Conservation (phyloP, 495 filamentous ascomycete species). For the Hyphodiscus hymeniophilus region DNA sequence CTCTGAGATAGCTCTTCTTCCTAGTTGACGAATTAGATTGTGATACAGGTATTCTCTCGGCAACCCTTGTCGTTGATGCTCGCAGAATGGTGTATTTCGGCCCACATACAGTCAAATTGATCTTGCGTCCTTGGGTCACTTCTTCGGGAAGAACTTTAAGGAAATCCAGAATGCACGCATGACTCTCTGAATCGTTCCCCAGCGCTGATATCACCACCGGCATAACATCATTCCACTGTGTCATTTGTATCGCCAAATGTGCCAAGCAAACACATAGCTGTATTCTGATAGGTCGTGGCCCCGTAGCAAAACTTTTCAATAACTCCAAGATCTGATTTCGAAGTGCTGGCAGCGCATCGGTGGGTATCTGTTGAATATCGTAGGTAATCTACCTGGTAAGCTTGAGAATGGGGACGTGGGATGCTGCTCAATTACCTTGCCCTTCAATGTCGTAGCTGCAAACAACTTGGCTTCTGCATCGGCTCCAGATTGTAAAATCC, state of each 20-base stretch:
- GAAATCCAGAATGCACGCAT: slow-evolving; percentile 87
- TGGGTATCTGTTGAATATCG: slow-evolving; percentile 77
- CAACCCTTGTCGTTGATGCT: slow-evolving; percentile 32
- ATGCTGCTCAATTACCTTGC: slow-evolving; percentile 63
- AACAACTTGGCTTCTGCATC: slow-evolving; percentile 85
- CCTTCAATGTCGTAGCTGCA: slow-evolving; percentile 92
- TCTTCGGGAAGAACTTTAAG: slow-evolving; percentile 94
- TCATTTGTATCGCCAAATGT: slow-evolving; percentile 92
- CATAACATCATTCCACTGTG: slow-evolving; percentile 90
- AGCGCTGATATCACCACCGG: slow-evolving; percentile 68
- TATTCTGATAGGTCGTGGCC: slow-evolving; percentile 84
- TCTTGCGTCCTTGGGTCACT: slow-evolving; percentile 97
- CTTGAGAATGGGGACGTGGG: not conserved
- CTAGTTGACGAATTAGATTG: slow-evolving; percentile 55
- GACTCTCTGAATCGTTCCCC: slow-evolving; percentile 64
- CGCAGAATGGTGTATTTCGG: slow-evolving; percentile 41
- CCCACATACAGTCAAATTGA: slow-evolving; percentile 92
- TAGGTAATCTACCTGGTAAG: slow-evolving; percentile 57
- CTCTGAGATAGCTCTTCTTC: slow-evolving; percentile 83
- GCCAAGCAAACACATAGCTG: slow-evolving; percentile 93
- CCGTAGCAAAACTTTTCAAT: slow-evolving; percentile 67
- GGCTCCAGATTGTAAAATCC: slow-evolving; percentile 68
- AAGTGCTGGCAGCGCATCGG: slow-evolving; percentile 61
- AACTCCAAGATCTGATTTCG: slow-evolving; percentile 75
- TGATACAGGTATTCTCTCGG: slow-evolving; percentile 35